Evolutionary conservation across 2,329 filamentous ascomycete genomes (phyloP), one percentile per base, ranked within the genome.

Genomic region (Diplodia intermedia): DNA sequence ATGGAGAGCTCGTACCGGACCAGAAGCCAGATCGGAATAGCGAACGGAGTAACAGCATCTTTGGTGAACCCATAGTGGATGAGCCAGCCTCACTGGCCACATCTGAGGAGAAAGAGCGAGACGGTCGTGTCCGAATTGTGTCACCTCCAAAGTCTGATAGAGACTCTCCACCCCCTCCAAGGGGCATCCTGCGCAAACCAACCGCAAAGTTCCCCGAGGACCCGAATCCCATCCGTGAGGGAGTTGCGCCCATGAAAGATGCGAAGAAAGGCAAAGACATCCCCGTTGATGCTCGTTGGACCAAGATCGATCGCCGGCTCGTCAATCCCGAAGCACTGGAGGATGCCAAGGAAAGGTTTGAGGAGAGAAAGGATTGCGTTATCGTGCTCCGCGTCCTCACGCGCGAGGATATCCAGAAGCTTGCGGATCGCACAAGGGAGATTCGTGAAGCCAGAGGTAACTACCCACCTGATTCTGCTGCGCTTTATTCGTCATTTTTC

Each of bases 181-280:
- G 91, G 78, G 90, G 93, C 18, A 98, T 98, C 68, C 84, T 98
- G 53, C 95, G 96, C 78, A 86, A 88, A 66, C 94, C 94, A 0
- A 93, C 89, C 18, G 85, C 86, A 31, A 91, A 90, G 74, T 98
- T 97, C 74, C 94, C 94, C 0, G 94, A 97, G 75, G 91, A 97
- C 70, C 87, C 88, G 0, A 90, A 93, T 71, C 90, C 92, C 0
- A 85, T 96, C 43, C 88, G 94, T 23, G 94, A 97, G 78, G 94
- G 94, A 18, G 94, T 97, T 7, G 93, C 94, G 1, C 94, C 94
- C n/a, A 87, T 97, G 75, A 97, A 97, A 80, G 93, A 97, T 76
- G 89, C 92, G 60, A 89, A 90, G 78, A 89, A 89, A 76, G 78
- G 77, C 67, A 88, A 90, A 70, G 90, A 92, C 49, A 91, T 93